These are phyloP conservation scores for button mushroom (Agaricus bisporus) DNA, from an alignment of 768 basidiomycete genomes.

Conservation along the genomic window DNA sequence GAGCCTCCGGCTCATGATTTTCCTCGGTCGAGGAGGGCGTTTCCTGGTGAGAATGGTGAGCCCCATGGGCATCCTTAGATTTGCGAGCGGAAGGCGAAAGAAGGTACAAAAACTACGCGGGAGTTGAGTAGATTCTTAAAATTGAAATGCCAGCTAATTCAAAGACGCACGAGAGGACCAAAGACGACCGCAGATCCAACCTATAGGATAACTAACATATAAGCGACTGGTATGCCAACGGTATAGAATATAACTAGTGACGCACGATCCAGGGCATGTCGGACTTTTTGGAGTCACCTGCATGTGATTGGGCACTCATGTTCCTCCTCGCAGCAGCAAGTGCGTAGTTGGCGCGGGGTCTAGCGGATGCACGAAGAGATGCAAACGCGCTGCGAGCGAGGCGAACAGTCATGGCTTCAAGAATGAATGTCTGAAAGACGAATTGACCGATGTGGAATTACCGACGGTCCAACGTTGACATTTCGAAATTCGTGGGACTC, in stretches of 20 bases:
- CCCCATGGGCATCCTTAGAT: constrained; percentile 18
- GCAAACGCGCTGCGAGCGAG: constrained; percentile 29
- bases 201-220: constrained; percentile 18
- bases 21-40: constrained; percentile 18
- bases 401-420: constrained; percentile 31
- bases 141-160: background rate
- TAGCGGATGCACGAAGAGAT: constrained; percentile 25
- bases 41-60: constrained; percentile 31
- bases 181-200: constrained; percentile 34
- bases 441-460: constrained; percentile 7
- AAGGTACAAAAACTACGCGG: constrained; percentile 32
- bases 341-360: constrained; percentile 18
- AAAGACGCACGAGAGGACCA: constrained; percentile 31
- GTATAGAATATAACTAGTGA: constrained; percentile 11
- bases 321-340: constrained; percentile 23
- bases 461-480: constrained; percentile 7
- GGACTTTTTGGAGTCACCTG: constrained; percentile 23
- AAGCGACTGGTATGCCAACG: constrained; percentile 6
- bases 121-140: constrained; percentile 7
- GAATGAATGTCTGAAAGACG: background rate
- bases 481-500: constrained; percentile 16
- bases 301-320: constrained; percentile 32
- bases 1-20: constrained; percentile 13
- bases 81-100: constrained; percentile 35
- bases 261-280: constrained; percentile 43